A percentile compares a stretch with the other conserved stretches of the same genome.
phyloP scores from a whole-genome alignment of 2,329 filamentous ascomycete genomes.

The Claviceps quebecensis region DNA sequence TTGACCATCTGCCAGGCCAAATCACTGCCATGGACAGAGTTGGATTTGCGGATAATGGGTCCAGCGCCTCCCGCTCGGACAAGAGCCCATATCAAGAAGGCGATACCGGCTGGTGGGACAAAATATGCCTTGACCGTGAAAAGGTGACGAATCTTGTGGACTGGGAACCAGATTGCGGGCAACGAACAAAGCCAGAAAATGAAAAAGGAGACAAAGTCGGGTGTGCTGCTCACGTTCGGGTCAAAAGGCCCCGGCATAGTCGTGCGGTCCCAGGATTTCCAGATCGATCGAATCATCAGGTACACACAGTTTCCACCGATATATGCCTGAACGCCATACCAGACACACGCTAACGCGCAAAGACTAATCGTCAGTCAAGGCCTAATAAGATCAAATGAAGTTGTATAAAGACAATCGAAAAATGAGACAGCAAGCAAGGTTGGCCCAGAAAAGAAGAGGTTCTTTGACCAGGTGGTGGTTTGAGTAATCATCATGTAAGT shows the following conservation, averaged over 20 bases:
- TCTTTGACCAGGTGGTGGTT: background rate
- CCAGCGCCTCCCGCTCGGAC: constrained; percentile 71
- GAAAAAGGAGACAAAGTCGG: constrained; percentile 69
- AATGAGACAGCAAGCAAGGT: background rate
- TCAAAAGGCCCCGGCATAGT: constrained; percentile 55
- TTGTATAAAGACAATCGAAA: background rate
- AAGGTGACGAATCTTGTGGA: constrained; percentile 75
- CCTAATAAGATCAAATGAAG: background rate
- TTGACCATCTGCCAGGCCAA: constrained; percentile 73
- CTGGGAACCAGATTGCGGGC: constrained; percentile 78
- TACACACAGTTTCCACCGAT: constrained; percentile 78
- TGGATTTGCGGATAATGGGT: constrained; percentile 60
- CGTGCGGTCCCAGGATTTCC: constrained; percentile 49
- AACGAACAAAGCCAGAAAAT: constrained; percentile 73
- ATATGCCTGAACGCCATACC: constrained; percentile 77
- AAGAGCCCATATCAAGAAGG: constrained; percentile 79
- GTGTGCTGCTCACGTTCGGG: constrained; percentile 51
- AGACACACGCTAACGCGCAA: constrained; percentile 52
- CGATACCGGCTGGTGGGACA: constrained; percentile 68
- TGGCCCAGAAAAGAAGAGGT: background rate
- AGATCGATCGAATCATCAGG: constrained; percentile 78
- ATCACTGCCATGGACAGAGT: constrained; percentile 47
- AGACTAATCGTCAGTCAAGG: background rate
- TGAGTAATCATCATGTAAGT: background rate
- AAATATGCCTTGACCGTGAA: constrained; percentile 84